Base-by-base conservation (phyloP, 192 early-diverging fungal species). In the Phycomyces blakesleeanus region DNA sequence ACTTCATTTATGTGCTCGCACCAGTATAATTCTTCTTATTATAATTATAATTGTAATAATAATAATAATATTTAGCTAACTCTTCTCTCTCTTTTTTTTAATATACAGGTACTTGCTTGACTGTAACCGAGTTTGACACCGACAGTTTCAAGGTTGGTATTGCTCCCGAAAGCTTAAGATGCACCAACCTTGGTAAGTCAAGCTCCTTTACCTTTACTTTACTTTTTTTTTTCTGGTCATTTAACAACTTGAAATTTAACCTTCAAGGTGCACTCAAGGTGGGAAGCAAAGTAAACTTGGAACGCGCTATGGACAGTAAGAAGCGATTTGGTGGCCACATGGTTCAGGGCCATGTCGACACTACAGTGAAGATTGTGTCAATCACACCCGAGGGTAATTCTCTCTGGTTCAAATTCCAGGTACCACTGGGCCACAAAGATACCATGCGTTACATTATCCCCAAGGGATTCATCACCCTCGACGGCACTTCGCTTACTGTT, bases 271-370 rank as follows among this genome's bases (percentile, higher is more conserved):
- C 83, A 9, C 77, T 92, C 25, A 82, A 90, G 72, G 78, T 83
- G 5, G 95, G 93, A 22, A 80, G 80, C 51, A 81, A 80, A 14
- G 92, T 98, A 47, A 99, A 99, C 78, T 74, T 99, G 44, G 97
- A 99, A 75, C 85, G 97, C 12, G 95, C 97, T 12, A 86, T 98
- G 83, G 85, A 85, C 21, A 88, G 88, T 12, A 81, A 79, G 18
- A 90, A 91, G 47, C 88, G 95, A 29, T 93, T 96, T 68, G 97
- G 97, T 58, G 97, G 97, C 3, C 97, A 99, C 75, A 88, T 96
- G 79, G 97, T 99, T 29, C 93, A 94, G 72, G 96, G 95, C 27
- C 97, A 99, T 65, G 88, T 99, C 50, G 95, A 99, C 69, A 82
- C 84, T 20, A 91, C 92, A 0, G 90, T 91, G 50, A 80, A 76